A percentile compares a stretch with the other conserved stretches of the same genome.
Conservation (phyloP, 495 filamentous ascomycete genomes). For the Podospora sp. region DNA sequence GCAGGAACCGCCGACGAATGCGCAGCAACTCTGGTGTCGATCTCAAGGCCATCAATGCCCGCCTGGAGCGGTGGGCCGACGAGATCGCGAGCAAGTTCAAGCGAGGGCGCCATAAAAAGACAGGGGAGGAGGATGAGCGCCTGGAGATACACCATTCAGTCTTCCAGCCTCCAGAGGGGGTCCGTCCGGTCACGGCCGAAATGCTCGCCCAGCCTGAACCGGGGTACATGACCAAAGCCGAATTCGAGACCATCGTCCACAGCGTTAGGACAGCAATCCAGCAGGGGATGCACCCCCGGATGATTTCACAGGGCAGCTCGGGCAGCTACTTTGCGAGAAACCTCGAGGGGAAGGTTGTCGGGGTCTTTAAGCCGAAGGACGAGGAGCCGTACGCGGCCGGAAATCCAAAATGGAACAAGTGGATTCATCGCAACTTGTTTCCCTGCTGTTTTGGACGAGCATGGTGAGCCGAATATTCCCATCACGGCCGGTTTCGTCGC, state of each 20-base stretch:
- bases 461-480: slow-evolving; percentile 53
- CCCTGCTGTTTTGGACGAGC: slow-evolving; percentile 96
- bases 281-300: slow-evolving; percentile 86
- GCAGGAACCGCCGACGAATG: slow-evolving; percentile 55
- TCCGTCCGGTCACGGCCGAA: slow-evolving; percentile 76
- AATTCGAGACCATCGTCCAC: slow-evolving; percentile 89
- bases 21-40: slow-evolving; percentile 91
- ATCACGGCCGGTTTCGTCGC: background rate
- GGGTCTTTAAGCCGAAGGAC: slow-evolving; percentile 99
- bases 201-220: slow-evolving; percentile 59
- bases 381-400: slow-evolving; percentile 94
- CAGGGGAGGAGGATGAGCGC: slow-evolving; percentile 71
- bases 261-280: slow-evolving; percentile 88
- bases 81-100: slow-evolving; percentile 99
- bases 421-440: slow-evolving; percentile 92
- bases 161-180: slow-evolving; percentile 86
- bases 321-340: slow-evolving; percentile 98
- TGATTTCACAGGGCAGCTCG: slow-evolving; percentile 96
- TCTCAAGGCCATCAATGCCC: slow-evolving; percentile 97
- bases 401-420: slow-evolving; percentile 95
- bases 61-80: slow-evolving; percentile 94
- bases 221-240: slow-evolving; percentile 66
- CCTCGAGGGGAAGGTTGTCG: slow-evolving; percentile 87
- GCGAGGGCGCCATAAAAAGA: slow-evolving; percentile 73
- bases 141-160: slow-evolving; percentile 97